phyloP scores from a whole-genome alignment of 1,139 yeast genomes.

The Suhomyces chickasaworum region DNA sequence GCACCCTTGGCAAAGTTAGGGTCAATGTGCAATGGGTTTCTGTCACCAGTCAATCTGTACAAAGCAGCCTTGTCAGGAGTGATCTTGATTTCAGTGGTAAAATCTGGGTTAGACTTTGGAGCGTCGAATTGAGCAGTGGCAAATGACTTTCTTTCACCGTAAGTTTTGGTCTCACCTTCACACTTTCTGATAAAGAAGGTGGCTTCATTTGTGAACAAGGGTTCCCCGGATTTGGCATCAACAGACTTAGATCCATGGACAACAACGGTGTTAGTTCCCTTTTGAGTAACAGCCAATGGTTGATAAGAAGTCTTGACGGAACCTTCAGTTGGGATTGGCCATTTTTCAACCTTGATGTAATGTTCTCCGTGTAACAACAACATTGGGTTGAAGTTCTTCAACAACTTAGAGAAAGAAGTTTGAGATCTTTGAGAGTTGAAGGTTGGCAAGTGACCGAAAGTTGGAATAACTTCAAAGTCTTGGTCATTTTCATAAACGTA shows the following conservation, averaged over 20 bases:
- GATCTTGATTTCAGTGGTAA: conserved; percentile 60
- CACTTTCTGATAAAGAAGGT: conserved; percentile 87
- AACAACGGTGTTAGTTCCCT: conserved; percentile 85
- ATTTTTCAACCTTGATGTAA: conserved; percentile 74
- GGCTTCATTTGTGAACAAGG: conserved; percentile 77
- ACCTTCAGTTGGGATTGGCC: conserved; percentile 80
- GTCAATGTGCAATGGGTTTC: conserved; percentile 93
- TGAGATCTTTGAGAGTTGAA: conserved; percentile 55
- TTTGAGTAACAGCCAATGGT: conserved; percentile 79
- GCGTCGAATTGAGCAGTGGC: conserved; percentile 68
- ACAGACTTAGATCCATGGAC: conserved; percentile 73
- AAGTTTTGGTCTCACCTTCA: conserved; percentile 58
- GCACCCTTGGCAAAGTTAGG: conserved; percentile 90
- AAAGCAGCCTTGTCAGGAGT: conserved; percentile 79
- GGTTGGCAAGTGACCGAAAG: conserved; percentile 86
- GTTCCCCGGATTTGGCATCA: conserved; percentile 70
- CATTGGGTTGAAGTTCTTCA: conserved; percentile 86
- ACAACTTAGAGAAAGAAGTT: conserved; percentile 55
- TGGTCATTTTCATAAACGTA: conserved; percentile 77
- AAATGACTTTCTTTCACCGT: conserved; percentile 53
- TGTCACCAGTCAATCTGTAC: conserved; percentile 91
- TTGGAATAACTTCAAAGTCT: conserved; percentile 87
- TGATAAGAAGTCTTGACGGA: conserved; percentile 58
- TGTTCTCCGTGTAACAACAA: conserved; percentile 94
- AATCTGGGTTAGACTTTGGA: conserved; percentile 71